A percentile compares a stretch with the other conserved stretches of the same genome.
Conservation (phyloP, 345 rosid genomes). For the Eucalyptus rudis region DNA sequence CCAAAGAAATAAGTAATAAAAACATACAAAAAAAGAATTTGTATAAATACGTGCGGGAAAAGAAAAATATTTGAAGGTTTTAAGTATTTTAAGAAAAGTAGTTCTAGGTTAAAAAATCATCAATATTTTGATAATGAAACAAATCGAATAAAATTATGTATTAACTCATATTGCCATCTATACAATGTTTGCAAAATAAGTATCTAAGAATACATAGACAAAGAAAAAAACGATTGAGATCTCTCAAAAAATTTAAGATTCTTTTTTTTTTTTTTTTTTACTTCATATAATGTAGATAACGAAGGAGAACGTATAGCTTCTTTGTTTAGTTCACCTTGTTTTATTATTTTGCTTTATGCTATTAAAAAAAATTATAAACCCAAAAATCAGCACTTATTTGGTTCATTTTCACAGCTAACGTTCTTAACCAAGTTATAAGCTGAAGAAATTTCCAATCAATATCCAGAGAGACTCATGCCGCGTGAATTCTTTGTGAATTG, state of each 20-base stretch:
- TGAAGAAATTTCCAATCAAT: not conserved
- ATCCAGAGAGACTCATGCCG: not conserved
- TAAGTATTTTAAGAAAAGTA: not conserved
- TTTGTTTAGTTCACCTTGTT: too few relatives aligned
- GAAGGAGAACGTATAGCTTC: too few relatives aligned
- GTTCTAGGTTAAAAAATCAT: not conserved
- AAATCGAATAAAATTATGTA: not conserved
- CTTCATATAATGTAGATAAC: too few relatives aligned
- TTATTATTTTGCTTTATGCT: too few relatives aligned
- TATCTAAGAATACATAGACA: not conserved
- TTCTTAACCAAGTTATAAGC: too few relatives aligned
- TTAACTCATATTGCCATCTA: not conserved
- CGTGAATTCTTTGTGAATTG: not conserved
- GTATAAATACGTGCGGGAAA: not conserved
- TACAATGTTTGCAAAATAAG: not conserved
- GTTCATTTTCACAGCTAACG: too few relatives aligned
- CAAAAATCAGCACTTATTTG: not conserved
- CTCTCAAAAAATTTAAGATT: too few relatives aligned
- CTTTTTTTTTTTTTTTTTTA: too few relatives aligned
- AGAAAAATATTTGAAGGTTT: not conserved
- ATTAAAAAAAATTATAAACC: too few relatives aligned
- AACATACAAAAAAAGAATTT: not conserved
- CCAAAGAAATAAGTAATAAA: not conserved
- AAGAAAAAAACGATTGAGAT: not conserved
- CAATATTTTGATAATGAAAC: not conserved